Base-by-base conservation (phyloP, 805 yeast genomes). In the Novakomyces olei region DNA sequence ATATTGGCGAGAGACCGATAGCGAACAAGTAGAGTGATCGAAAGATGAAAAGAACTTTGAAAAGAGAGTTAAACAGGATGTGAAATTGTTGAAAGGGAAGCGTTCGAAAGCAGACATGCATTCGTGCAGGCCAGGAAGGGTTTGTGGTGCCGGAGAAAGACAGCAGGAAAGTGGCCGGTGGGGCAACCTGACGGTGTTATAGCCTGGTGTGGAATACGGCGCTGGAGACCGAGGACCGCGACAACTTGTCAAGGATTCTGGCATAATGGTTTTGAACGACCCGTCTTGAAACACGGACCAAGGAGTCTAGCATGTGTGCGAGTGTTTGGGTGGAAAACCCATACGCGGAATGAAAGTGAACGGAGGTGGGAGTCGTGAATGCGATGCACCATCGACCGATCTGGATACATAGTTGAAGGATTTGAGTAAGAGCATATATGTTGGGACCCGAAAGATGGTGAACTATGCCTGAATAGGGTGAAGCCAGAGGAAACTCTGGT, bases 1-100 rank as follows among this genome's bases (percentile, higher is more conserved):
- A 54, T 54, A 53, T 53, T 51, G 57, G 60, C 57, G 57, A 53
- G 59, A 53, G 58, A 54, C 59, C 58, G 58, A 54, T 55, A 55
- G 57, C 57, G 56, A 54, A 54, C 58, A 55, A 53, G 59, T 54
- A 55, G 57, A 51, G 58, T 55, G 58, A 55, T 47, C 58, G 57
- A 55, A 53, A 54, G 59, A 54, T 55, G 58, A 54, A 54, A 54
- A 53, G 57, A 45, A 53, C 57, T 51, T 51, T 53, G 57, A 52
- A 53, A 53, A 53, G 58, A 50, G 58, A 53, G 58, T 53, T 57
- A 52, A 54, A 52, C 46, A 54, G 57, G 50, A 54, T 57, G 58
- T 55, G 58, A 54, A 53, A 52, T 53, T 53, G 57, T 51, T 54
- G 55, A 54, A 51, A 53, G 57, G 58, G 58, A 55, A 53, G 58